These are phyloP conservation scores for Colletotrichum horii DNA, from an alignment of 2,329 filamentous ascomycete species.

Conservation along the genomic window DNA sequence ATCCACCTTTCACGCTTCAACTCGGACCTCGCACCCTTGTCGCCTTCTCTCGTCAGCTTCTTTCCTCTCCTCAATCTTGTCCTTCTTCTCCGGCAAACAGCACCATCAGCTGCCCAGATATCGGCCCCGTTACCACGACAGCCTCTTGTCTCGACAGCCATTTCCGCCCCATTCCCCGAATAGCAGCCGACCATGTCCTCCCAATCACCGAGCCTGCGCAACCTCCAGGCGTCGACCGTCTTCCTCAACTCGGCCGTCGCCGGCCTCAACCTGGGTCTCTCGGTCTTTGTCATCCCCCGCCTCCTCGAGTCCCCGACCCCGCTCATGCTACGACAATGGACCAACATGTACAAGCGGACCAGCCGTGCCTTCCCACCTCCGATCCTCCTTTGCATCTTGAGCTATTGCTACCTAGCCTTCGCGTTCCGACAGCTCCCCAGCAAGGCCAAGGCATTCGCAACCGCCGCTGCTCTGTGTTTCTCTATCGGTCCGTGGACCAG, in stretches of 20 bases:
- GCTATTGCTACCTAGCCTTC: slow-evolving; percentile 53
- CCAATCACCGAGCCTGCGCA: slow-evolving; percentile 34
- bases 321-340: slow-evolving; percentile 62
- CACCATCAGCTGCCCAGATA: not conserved
- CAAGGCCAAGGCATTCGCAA: slow-evolving; percentile 47
- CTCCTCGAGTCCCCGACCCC: slow-evolving; percentile 60
- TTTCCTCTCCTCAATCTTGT: not conserved
- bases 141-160: not conserved
- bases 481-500: slow-evolving; percentile 58
- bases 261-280: slow-evolving; percentile 43
- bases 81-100: not conserved
- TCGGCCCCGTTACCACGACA: not conserved
- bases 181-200: not conserved
- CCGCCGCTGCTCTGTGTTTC: slow-evolving; percentile 49
- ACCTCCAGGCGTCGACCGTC: slow-evolving; percentile 55
- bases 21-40: not conserved
- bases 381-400: slow-evolving; percentile 42
- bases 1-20: not conserved
- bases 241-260: slow-evolving; percentile 51
- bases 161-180: rapidly evolving
- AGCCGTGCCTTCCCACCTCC: slow-evolving; percentile 42
- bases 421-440: slow-evolving; percentile 23
- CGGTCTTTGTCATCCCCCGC: slow-evolving; percentile 52
- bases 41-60: not conserved
- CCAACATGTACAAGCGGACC: slow-evolving; percentile 43